These are phyloP conservation scores for Acanthamoeba quina DNA, from an alignment of 208 protist genomes.

Conservation along the genomic window DNA sequence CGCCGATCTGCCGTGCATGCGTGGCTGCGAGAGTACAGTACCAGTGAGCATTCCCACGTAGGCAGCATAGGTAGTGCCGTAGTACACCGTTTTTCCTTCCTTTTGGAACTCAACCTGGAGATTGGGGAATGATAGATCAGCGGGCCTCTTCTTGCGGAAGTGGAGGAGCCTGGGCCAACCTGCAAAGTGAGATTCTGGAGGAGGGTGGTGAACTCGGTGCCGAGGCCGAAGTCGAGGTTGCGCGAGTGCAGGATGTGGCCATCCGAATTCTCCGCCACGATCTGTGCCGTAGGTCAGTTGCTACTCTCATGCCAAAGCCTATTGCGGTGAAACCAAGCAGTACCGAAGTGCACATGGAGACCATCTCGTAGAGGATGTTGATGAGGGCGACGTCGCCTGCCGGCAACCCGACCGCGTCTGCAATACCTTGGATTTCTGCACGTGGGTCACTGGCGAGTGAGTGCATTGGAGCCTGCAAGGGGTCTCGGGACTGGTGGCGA, in stretches of 20 bases:
- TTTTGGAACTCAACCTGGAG: constrained; percentile 53
- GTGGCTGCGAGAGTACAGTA: background rate
- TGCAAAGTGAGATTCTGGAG: constrained; percentile 54
- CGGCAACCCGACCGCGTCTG: constrained; percentile 9
- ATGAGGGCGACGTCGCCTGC: constrained; percentile 47
- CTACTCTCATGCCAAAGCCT: background rate
- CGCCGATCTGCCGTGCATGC: background rate
- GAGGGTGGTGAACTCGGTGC: constrained; percentile 33
- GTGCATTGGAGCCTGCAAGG: background rate
- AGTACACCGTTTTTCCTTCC: constrained; percentile 10
- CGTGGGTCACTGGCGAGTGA: too few species aligned
- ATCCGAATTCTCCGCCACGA: constrained; percentile 33
- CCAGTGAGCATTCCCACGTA: constrained; percentile 49
- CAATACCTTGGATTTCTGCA: constrained; percentile 52
- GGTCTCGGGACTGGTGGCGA: too few species aligned
- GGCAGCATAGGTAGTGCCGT: constrained; percentile 44
- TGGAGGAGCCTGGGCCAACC: background rate
- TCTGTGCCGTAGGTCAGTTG: background rate
- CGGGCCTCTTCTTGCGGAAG: too few species aligned
- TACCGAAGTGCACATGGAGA: constrained; percentile 62
- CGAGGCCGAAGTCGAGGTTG: constrained; percentile 54
- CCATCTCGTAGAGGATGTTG: constrained; percentile 59
- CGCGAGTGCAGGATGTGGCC: constrained; percentile 54
- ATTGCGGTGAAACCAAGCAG: background rate
- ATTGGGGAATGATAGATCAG: too few species aligned